phyloP scores from a whole-genome alignment of 306 rosid species.

The Dalbergia oliveri region DNA sequence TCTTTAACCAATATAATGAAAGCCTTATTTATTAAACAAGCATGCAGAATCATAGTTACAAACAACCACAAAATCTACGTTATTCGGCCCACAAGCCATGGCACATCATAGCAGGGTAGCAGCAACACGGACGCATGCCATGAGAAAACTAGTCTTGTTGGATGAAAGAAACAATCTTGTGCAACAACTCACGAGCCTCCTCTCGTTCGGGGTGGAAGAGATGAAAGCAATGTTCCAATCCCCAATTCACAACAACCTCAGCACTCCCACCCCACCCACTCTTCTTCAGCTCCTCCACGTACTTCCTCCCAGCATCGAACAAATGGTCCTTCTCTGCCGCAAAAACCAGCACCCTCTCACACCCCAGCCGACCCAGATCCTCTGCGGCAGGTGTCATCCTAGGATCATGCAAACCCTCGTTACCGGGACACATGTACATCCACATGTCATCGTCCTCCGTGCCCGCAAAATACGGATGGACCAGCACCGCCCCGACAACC shows the following conservation, averaged over 20 bases:
- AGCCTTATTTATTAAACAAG: no score
- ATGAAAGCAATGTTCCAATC: slow-evolving; percentile 57
- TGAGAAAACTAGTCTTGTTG: slow-evolving; percentile 16
- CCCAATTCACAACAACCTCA: slow-evolving; percentile 55
- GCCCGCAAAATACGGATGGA: slow-evolving; percentile 63
- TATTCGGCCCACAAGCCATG: no score
- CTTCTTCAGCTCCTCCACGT: slow-evolving; percentile 51
- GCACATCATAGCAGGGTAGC: no score
- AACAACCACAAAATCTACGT: no score
- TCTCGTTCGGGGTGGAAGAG: slow-evolving; percentile 26
- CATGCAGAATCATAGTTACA: no score
- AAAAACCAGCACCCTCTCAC: slow-evolving; percentile 56
- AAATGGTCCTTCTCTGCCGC: slow-evolving; percentile 63
- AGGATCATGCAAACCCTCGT: slow-evolving; percentile 48
- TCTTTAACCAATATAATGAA: no score
- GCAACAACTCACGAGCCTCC: slow-evolving; percentile 44
- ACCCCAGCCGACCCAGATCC: slow-evolving; percentile 55
- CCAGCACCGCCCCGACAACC: slow-evolving; percentile 47
- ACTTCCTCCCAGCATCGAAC: slow-evolving; percentile 43
- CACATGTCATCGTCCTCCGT: slow-evolving; percentile 51
- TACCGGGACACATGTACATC: slow-evolving; percentile 59
- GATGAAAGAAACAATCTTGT: slow-evolving; percentile 51
- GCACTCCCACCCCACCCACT: slow-evolving; percentile 64
- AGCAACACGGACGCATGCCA: no score
- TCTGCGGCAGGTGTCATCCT: slow-evolving; percentile 57